Conservation (phyloP, 352 stramenopile genomes). For the Thalassiosira hispida region DNA sequence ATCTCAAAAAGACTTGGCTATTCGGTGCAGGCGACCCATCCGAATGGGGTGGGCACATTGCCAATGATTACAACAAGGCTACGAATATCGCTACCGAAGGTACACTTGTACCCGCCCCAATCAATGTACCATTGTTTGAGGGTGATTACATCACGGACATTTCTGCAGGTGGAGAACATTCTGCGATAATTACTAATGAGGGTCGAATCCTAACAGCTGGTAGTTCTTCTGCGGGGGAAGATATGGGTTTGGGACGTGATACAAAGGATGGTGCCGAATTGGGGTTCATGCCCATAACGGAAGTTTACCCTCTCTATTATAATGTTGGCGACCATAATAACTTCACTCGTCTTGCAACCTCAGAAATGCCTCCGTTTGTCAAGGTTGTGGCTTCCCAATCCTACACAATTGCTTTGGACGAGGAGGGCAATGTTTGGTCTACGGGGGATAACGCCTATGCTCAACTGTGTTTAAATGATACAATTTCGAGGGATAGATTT, state of each 20-base stretch:
- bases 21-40: slow-evolving; percentile 15
- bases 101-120: background rate
- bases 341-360: background rate
- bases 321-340: background rate
- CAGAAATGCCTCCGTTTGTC: slow-evolving; percentile 11
- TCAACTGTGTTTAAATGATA: slow-evolving; percentile 38
- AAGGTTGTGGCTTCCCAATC: slow-evolving; percentile 35
- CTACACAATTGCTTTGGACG: slow-evolving; percentile 40
- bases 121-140: background rate
- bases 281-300: background rate
- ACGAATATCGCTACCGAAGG: background rate
- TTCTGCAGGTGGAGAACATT: slow-evolving; percentile 22
- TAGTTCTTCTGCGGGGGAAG: background rate
- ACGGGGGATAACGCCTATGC: slow-evolving; percentile 31
- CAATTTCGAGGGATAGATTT: slow-evolving; percentile 14
- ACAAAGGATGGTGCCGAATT: background rate
- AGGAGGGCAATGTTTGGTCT: slow-evolving; percentile 25
- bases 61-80: background rate
- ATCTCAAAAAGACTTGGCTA: background rate
- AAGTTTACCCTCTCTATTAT: background rate
- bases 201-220: slow-evolving; percentile 19
- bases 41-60: slow-evolving; percentile 5
- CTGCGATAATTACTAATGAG: slow-evolving; percentile 11
- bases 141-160: slow-evolving; percentile 6
- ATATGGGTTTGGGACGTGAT: slow-evolving; percentile 2